These are phyloP conservation scores for Lachancea waltii DNA, from an alignment of 805 yeast genomes.

Conservation along the genomic window DNA sequence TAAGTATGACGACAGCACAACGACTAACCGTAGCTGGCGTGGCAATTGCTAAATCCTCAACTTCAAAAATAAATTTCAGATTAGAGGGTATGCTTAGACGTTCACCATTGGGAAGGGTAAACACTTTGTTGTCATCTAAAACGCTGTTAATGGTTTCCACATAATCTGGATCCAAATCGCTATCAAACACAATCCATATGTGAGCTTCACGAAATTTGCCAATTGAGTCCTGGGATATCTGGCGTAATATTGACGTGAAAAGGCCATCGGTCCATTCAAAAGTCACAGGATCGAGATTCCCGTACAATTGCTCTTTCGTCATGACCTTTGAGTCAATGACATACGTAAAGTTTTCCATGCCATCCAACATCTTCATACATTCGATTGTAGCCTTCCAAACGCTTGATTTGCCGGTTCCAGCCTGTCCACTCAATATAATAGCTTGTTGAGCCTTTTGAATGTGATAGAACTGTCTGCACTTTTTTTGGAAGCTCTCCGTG, in stretches of 20 bases:
- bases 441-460: slow-evolving; percentile 67
- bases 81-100: slow-evolving; percentile 60
- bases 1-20: slow-evolving; percentile 80
- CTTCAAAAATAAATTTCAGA: slow-evolving; percentile 69
- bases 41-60: slow-evolving; percentile 54
- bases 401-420: slow-evolving; percentile 71
- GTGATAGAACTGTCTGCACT: slow-evolving; percentile 55
- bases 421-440: slow-evolving; percentile 66
- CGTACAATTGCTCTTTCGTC: slow-evolving; percentile 60
- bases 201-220: slow-evolving; percentile 39
- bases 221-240: slow-evolving; percentile 31
- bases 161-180: slow-evolving; percentile 93
- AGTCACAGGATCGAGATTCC: slow-evolving; percentile 64
- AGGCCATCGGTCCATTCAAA: slow-evolving; percentile 92
- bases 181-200: slow-evolving; percentile 82
- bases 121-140: slow-evolving; percentile 73
- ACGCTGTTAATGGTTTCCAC: slow-evolving; percentile 87
- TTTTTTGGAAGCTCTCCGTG: slow-evolving; percentile 42
- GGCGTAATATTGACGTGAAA: slow-evolving; percentile 60
- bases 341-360: slow-evolving; percentile 35
- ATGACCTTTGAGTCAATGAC: slow-evolving; percentile 72
- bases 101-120: slow-evolving; percentile 89
- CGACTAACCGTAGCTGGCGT: slow-evolving; percentile 91
- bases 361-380: slow-evolving; percentile 36
- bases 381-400: slow-evolving; percentile 44